Evolutionary conservation across 768 basidiomycete species (phyloP), one percentile per base, ranked within the genome.

Genomic region (Phanerodontia chrysosporium): DNA sequence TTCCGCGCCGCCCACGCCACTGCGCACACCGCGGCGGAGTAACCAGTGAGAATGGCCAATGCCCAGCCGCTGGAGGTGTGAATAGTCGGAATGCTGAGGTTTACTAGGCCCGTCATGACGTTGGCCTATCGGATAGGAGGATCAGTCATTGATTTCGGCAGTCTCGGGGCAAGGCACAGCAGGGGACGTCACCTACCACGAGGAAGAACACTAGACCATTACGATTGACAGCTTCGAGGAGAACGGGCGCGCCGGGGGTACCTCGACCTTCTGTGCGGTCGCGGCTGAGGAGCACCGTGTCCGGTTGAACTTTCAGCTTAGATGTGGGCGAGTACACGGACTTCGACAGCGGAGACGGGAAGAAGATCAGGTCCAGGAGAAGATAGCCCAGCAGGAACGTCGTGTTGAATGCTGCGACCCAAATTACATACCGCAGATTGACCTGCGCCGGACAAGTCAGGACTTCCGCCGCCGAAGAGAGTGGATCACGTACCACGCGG

Each of bases 321-420:
- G 75, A 75, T 2, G 65, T 65, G 18, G 73, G 72, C 0, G 77
- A 72, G 58, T 74, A 74, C 14, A 68, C 62, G 1, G 69, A 67
- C 48, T 60, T 70, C 1, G 73, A 66, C 24, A 71, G 58, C 12
- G 73, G 77, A 13, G 76, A 70, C 2, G 84, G 81, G 70, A 82
- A 87, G 71, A 92, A 89, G 44, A 73, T 65, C 56, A 89, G 78
- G 64, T 98, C 92, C 45, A 97, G 73, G 24, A 86, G 61, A 44
- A 95, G 77, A 74, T 97, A 96, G 13, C 82, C 84, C 5, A 94
- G 78, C 16, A 98, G 74, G 75, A 94, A 94, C 2, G 86, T 81
- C 0, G 87, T 86, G 69, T 98, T 98, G 83, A 84, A 96, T 10
- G 92, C 94, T 0, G 84, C 81, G 8, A 90, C 81, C 94, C 95